Evolutionary conservation across 2,329 filamentous ascomycete species (phyloP).

Genomic region (Mollisiaceae sp.): DNA sequence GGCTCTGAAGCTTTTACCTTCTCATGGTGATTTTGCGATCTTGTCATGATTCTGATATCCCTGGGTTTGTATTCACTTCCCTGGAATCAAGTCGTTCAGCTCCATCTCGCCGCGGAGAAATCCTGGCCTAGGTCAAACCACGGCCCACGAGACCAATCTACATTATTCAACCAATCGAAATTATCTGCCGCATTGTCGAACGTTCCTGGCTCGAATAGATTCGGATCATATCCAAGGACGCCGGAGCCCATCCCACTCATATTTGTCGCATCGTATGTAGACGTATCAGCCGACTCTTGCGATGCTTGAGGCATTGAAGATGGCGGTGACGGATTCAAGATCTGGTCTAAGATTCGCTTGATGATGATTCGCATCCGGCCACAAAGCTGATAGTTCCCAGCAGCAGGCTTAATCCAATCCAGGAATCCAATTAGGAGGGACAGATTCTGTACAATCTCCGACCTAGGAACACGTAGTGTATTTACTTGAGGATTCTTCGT

Average conservation of each 20-base stretch:
- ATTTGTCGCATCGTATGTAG: background rate
- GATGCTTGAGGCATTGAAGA: conserved; percentile 6
- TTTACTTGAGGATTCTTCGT: conserved; percentile 42
- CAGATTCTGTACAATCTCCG: conserved; percentile 56
- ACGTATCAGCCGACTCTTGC: conserved; percentile 15
- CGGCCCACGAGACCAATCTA: conserved; percentile 41
- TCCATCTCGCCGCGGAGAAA: conserved; percentile 23
- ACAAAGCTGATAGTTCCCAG: conserved; percentile 56
- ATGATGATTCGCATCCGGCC: conserved; percentile 53
- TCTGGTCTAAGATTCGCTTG: conserved; percentile 55
- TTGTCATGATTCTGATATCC: background rate
- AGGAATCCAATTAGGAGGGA: conserved; percentile 57
- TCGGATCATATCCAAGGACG: conserved; percentile 24
- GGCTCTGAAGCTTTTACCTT: background rate
- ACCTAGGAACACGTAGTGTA: conserved; percentile 49
- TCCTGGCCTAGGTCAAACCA: conserved; percentile 39
- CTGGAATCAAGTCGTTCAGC: conserved; percentile 1
- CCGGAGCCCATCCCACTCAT: conserved; percentile 8
- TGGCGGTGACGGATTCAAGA: conserved; percentile 47
- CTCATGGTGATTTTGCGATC: background rate
- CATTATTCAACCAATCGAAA: conserved; percentile 40
- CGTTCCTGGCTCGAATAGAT: conserved; percentile 30
- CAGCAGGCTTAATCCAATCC: conserved; percentile 55
- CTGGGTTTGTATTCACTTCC: background rate
- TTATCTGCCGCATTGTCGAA: conserved; percentile 35